Evolutionary conservation across 2,329 filamentous ascomycete species (phyloP).

Genomic region (Venturia carpophila): DNA sequence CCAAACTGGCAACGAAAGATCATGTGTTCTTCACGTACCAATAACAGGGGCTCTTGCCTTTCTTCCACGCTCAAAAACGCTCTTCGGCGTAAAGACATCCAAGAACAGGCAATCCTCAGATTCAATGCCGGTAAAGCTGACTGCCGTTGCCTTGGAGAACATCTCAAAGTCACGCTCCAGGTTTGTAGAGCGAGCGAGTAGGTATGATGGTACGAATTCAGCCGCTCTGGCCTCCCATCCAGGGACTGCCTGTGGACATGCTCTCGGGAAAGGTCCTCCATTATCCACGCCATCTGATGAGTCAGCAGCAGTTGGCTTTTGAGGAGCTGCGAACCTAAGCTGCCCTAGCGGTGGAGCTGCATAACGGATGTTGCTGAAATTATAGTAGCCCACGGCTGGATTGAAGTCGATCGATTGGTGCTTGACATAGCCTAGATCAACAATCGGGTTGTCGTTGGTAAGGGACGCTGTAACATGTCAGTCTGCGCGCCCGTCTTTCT

Average conservation of each 20-base stretch:
- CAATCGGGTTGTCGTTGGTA: slow-evolving; percentile 27
- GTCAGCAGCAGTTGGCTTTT: slow-evolving; percentile 27
- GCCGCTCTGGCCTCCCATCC: slow-evolving; percentile 36
- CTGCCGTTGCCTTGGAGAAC: neutral
- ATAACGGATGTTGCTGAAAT: slow-evolving; percentile 51
- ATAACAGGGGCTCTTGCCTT: slow-evolving; percentile 21
- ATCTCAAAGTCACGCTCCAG: neutral
- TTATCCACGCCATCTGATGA: slow-evolving; percentile 33
- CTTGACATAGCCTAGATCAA: slow-evolving; percentile 49
- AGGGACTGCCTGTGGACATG: slow-evolving; percentile 33
- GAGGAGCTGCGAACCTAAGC: slow-evolving; percentile 44
- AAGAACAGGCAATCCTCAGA: slow-evolving; percentile 42
- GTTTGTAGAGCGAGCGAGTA: slow-evolving; percentile 19
- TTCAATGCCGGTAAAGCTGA: neutral
- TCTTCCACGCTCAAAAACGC: slow-evolving; percentile 29
- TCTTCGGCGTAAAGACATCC: slow-evolving; percentile 40
- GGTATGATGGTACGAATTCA: slow-evolving; percentile 29
- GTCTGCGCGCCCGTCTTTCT: neutral
- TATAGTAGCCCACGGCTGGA: slow-evolving; percentile 41
- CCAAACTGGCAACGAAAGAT: neutral
- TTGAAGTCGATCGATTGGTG: slow-evolving; percentile 42
- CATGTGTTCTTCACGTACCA: neutral
- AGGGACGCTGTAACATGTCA: neutral
- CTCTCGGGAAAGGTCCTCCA: slow-evolving; percentile 33
- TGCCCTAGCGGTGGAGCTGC: slow-evolving; percentile 46